Evolutionary conservation across 345 rosid genomes (phyloP), one percentile per base, ranked within the genome.

Genomic region (Eucalyptus cloeziana): DNA sequence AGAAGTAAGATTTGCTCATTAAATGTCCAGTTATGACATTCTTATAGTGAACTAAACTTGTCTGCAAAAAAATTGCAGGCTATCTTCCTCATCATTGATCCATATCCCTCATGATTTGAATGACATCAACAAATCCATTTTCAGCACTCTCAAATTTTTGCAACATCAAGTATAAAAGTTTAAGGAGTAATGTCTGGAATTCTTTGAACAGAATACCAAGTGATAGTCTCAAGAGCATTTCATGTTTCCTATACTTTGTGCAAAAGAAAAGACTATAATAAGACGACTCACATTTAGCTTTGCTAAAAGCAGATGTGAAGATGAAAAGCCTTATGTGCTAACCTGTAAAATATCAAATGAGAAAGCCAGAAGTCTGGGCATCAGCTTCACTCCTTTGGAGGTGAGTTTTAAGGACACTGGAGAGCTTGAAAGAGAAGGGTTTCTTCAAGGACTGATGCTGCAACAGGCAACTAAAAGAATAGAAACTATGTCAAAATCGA

Each of bases 401-500:
- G 94, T 86, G 86, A 95, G 95, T 91, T 24, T 95, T 27, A 91
- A 91, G 92, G 96, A 95, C 87, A 95, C 97, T 47, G 4, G 95
- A 94, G 87, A 95, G 96, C 90, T 93, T 95, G 86, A 94, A 91
- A 94, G 95, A 92, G 89, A 96, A 94, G 51, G 60, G 80, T 44
- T 93, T 91, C 43, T 90, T 91, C 47, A 87, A 91, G 71, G 79
- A 89, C 9, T n/a, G 43, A 27, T 31, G 43, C 79, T 64, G 8
- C 43, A 15, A 67, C 79, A 0, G 79, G 79, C 43, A 5, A 64
- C 71, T n/a, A 64, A n/a, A 64, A 31, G 22, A n/a, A 16, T 16
- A 67, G 15, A 67, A 67, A 31, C 40, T 16, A 31, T 67, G 19
- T 40, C 22, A 67, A 67, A 15, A 3, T 31, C 79, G 22, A 31